These are phyloP conservation scores for Monilinia vaccinii-corymbosi DNA, from an alignment of 2,329 filamentous ascomycete genomes.

Conservation along the genomic window DNA sequence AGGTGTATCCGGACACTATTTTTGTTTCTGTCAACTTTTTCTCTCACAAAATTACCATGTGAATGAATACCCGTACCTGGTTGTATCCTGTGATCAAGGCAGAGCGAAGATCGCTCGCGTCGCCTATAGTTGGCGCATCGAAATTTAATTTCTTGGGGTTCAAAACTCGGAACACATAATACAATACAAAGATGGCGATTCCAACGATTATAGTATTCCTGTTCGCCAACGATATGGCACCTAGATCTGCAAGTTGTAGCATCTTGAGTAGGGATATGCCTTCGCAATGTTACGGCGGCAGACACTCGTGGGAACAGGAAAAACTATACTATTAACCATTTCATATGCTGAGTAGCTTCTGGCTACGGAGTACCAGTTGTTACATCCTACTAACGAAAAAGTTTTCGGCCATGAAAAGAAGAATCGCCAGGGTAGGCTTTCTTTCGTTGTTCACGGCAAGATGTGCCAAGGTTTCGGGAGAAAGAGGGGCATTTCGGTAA, in stretches of 20 bases:
- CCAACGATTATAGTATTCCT: not conserved
- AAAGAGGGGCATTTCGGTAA: not conserved
- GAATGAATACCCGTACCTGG: not conserved
- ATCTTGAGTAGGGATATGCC: not conserved
- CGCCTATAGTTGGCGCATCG: not conserved
- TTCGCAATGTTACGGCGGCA: not conserved
- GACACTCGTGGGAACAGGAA: not conserved
- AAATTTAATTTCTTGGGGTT: not conserved
- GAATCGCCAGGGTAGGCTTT: not conserved
- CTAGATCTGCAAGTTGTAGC: not conserved
- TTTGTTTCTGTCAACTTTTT: not conserved
- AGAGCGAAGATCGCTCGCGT: not conserved
- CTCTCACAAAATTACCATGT: not conserved
- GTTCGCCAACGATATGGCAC: not conserved
- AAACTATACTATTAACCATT: not conserved
- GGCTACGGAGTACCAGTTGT: not conserved
- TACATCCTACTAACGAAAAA: not conserved
- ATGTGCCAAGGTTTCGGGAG: not conserved
- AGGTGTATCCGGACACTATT: not conserved
- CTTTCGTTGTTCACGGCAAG: not conserved
- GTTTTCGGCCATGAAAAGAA: not conserved
- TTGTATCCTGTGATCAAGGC: not conserved
- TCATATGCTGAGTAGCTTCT: not conserved
- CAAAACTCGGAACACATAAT: not conserved
- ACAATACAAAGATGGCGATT: not conserved